These are phyloP conservation scores for Mucor indicus DNA, from an alignment of 371 early-diverging fungal genomes.

Conservation along the genomic window DNA sequence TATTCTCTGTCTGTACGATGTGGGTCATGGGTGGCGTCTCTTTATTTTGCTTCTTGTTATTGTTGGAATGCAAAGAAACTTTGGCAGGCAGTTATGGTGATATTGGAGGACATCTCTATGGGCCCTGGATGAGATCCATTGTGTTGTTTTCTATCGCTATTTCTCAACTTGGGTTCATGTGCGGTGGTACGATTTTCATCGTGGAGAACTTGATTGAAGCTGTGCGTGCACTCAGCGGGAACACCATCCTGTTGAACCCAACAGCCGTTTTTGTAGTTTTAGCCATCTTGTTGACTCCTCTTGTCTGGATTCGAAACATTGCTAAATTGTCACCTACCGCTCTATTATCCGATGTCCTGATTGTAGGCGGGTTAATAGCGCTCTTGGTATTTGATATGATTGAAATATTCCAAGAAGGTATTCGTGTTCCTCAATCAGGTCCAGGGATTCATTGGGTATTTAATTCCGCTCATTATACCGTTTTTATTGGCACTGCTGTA, in stretches of 20 bases:
- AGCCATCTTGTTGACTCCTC: slow-evolving; percentile 51
- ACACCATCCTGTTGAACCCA: slow-evolving; percentile 36
- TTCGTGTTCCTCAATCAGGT: slow-evolving; percentile 18
- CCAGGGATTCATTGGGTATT: slow-evolving; percentile 41
- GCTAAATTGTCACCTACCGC: slow-evolving; percentile 80
- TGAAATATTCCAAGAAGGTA: slow-evolving; percentile 25
- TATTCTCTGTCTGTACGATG: slow-evolving; percentile 65
- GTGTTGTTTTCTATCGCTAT: slow-evolving; percentile 83
- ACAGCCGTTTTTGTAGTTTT: slow-evolving; percentile 17
- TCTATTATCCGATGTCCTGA: slow-evolving; percentile 86
- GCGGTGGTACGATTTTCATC: slow-evolving; percentile 85
- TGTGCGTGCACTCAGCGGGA: slow-evolving; percentile 58
- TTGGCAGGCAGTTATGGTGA: slow-evolving; percentile 88
- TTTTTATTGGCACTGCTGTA: slow-evolving; percentile 91
- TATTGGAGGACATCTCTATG: slow-evolving; percentile 82
- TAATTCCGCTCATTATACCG: slow-evolving; percentile 59
- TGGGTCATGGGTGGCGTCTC: slow-evolving; percentile 63
- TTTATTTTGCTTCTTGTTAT: slow-evolving; percentile 65
- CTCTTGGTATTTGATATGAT: slow-evolving; percentile 30
- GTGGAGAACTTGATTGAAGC: slow-evolving; percentile 77
- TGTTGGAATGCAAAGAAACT: slow-evolving; percentile 63
- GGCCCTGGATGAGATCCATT: slow-evolving; percentile 71
- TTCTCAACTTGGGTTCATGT: slow-evolving; percentile 85
- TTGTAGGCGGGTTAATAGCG: slow-evolving; percentile 69
- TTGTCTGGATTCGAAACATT: slow-evolving; percentile 86